phyloP scores from a whole-genome alignment of 202 grass and related monocot species.

The Saccharum hybrid region DNA sequence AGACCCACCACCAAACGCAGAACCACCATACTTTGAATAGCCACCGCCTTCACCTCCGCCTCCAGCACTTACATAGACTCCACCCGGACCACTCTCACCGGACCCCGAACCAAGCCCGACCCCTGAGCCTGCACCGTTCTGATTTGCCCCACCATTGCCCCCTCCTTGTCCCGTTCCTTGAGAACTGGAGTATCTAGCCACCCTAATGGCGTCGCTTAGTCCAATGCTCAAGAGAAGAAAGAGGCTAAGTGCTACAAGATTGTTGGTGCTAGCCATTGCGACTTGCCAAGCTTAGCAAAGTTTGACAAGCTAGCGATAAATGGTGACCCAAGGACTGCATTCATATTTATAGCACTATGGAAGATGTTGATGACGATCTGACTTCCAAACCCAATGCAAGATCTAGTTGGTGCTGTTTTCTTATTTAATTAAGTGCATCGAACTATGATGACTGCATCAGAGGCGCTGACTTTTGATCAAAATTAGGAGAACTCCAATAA shows the following conservation, averaged over 20 bases:
- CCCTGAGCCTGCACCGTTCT: not conserved
- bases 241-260: not conserved
- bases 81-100: not conserved
- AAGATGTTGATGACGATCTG: not conserved
- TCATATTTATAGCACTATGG: slow-evolving; percentile 31
- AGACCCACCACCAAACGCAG: slow-evolving; percentile 21
- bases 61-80: not conserved
- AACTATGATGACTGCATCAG: not conserved
- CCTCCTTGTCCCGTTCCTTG: not conserved
- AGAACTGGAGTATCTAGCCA: not conserved
- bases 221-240: slow-evolving; percentile 24
- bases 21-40: not conserved
- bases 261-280: slow-evolving; percentile 26
- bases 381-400: not conserved
- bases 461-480: not conserved
- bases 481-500: not conserved
- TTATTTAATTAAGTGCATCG: not conserved
- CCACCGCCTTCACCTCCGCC: slow-evolving; percentile 2
- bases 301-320: not conserved
- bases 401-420: not conserved
- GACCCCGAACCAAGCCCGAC: not conserved
- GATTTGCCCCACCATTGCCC: slow-evolving; percentile 7
- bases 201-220: slow-evolving; percentile 36
- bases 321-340: not conserved
- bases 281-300: not conserved